Evolutionary conservation across 129 eudicot genomes (phyloP).

Genomic region (Sambucus nigra): DNA sequence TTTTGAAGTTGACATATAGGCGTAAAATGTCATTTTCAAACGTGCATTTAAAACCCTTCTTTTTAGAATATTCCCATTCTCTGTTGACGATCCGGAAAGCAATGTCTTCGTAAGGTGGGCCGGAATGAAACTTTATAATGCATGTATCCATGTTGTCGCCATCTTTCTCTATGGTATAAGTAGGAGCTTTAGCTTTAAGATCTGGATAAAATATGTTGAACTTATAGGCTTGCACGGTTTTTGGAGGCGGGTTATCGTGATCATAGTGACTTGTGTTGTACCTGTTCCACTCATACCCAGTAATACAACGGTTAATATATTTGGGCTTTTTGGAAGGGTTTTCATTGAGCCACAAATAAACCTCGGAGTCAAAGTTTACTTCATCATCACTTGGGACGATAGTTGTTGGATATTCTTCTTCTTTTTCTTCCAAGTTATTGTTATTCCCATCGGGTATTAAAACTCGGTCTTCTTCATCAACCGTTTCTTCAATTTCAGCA

Average conservation of each 20-base stretch:
- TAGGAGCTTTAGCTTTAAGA: background rate
- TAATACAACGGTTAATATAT: background rate
- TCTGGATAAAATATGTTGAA: background rate
- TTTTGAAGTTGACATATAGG: constrained; percentile 39
- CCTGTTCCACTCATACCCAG: background rate
- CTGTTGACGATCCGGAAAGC: constrained; percentile 45
- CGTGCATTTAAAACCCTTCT: constrained; percentile 46
- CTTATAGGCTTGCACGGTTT: background rate
- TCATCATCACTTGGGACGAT: background rate
- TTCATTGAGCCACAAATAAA: background rate
- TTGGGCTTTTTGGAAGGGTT: background rate
- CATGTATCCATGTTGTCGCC: background rate
- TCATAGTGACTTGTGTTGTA: background rate
- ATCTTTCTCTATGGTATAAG: background rate
- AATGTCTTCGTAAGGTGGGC: constrained; percentile 10
- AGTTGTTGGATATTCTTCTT: too few species aligned
- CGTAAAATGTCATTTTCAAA: constrained; percentile 40
- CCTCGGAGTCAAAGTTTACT: background rate
- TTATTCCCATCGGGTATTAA: background rate
- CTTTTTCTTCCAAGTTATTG: too few species aligned
- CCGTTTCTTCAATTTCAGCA: background rate
- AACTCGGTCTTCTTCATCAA: background rate
- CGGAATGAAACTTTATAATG: constrained; percentile 8
- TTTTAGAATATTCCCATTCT: constrained; percentile 46
- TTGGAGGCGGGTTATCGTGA: background rate